Evolutionary conservation across 2,329 filamentous ascomycete genomes (phyloP), one percentile per base, ranked within the genome.

Genomic region (Pseudogymnoascus sp.): DNA sequence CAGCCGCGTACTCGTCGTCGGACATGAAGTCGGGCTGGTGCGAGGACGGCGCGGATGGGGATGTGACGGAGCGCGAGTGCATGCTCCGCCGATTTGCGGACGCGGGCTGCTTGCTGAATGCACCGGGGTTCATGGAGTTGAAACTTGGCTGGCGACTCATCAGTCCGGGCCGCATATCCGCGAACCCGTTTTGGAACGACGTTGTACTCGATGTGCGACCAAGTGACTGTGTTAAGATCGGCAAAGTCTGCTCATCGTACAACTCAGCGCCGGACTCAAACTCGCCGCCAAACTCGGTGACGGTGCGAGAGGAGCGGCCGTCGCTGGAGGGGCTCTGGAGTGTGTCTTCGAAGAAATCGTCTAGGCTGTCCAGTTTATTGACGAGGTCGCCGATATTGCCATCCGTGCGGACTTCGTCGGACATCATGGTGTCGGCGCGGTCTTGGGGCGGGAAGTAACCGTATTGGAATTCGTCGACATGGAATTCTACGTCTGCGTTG

Each of bases 241-340:
- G 93, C 10, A 95, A 81, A 5, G 95, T 96, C 72, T 96, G 91
- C 74, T 96, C 91, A 70, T 97, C 93, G 75, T 97, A 97, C 0
- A 97, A 78, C 72, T 91, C 87, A 21, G 93, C 90, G 10, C 87
- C 89, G 1, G 87, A 86, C 68, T 95, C 89, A 61, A 86, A 86
- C 66, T 86, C 86, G 0, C 83, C 83, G 0, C 84, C 80, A 67
- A 86, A 89, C 72, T 87, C 85, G 0, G 85, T 87, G 14, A 87
- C 80, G 0, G 85, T 87, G 37, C 81, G 79, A 1, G 85, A 86
- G 0, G 86, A 86, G 2, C 82, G 80, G 1, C 82, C 81, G 63
- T 88, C 84, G 61, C 83, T 84, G 31, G 80, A 77, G 2, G 85
- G 83, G 64, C 81, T 84, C 21, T 79, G 78, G 6, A 85, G 77